A percentile compares a stretch with the other conserved stretches of the same genome.
Conservation (phyloP, 768 basidiomycete genomes). For the Clavulina sp. region DNA sequence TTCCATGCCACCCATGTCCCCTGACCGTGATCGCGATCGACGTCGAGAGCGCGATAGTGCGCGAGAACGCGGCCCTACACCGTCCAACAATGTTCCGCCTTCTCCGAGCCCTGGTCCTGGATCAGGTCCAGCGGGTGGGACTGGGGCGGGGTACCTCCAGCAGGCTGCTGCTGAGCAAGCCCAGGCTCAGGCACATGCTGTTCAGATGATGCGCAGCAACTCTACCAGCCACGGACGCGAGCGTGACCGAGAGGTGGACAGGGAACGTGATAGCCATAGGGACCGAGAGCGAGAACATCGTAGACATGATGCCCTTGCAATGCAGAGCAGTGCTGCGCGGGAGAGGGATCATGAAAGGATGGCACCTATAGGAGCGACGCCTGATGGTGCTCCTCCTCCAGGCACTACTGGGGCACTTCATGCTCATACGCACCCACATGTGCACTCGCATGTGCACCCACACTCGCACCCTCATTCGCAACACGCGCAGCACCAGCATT, state of each 20-base stretch:
- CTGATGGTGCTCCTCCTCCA: neutral
- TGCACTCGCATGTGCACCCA: neutral
- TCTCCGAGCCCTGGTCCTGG: neutral
- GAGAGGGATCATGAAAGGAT: no score
- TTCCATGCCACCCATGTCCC: neutral
- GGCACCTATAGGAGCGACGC: neutral
- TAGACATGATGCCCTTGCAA: neutral
- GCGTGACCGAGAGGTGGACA: no score
- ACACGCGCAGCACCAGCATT: neutral
- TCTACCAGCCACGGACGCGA: no score
- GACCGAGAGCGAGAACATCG: neutral
- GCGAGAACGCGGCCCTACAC: neutral
- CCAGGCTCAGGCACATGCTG: no score
- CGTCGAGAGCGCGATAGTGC: neutral
- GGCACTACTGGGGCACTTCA: neutral
- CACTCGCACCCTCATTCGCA: neutral
- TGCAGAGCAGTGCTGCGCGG: neutral
- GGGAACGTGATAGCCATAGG: neutral
- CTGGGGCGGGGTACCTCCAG: neutral
- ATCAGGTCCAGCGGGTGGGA: neutral
- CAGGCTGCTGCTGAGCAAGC: neutral
- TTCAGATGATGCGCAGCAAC: no score
- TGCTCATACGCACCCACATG: neutral
- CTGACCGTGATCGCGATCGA: neutral
- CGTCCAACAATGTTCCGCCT: neutral